These are phyloP conservation scores for Pythium sukuiense DNA, from an alignment of 352 stramenopile genomes.

Conservation along the genomic window DNA sequence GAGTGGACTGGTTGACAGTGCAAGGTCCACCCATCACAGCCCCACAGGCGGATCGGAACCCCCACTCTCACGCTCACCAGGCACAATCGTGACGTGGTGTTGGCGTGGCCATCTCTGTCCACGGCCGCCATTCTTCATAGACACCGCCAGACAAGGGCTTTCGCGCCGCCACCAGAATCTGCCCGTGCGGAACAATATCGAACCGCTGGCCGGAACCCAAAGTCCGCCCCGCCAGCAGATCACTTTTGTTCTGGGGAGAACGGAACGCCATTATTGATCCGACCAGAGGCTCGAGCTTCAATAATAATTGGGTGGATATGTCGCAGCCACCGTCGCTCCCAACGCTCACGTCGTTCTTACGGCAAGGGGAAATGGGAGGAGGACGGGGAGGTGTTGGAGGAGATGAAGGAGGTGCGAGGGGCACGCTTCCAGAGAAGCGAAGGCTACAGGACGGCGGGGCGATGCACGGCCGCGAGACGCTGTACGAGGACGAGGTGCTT, in stretches of 20 bases:
- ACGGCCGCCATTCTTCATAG: no score
- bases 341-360: constrained; percentile 33
- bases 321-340: constrained; percentile 28
- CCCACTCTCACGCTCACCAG: no score
- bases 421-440: constrained; percentile 9
- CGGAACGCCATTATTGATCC: neutral
- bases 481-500: constrained; percentile 7
- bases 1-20: neutral
- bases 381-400: neutral
- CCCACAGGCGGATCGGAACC: neutral
- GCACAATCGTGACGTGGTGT: neutral
- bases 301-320: neutral
- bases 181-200: neutral
- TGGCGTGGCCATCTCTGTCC: neutral
- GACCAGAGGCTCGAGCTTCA: neutral
- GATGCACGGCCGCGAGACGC: neutral
- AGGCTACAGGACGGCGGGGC: neutral
- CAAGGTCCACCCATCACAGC: constrained; percentile 1
- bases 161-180: neutral
- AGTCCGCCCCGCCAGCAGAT: no score
- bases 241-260: neutral
- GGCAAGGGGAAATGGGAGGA: neutral
- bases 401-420: neutral
- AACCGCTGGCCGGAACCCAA: neutral
- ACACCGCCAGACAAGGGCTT: neutral